Conservation (phyloP, 2,329 filamentous ascomycete genomes). For the Leptographium flavum region DNA sequence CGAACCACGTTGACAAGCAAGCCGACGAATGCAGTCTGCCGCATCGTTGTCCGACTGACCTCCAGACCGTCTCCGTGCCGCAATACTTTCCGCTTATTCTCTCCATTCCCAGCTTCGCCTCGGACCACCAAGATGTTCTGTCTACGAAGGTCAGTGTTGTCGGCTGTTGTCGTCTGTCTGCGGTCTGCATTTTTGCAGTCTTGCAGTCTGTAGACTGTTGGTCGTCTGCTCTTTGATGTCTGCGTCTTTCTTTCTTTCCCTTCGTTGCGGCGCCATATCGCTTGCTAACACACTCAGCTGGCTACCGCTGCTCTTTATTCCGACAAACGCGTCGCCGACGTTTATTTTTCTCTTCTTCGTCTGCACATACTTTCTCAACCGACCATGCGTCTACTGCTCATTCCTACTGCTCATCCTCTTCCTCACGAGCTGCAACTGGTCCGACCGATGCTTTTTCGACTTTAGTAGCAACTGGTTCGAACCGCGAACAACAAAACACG, state of each 20-base stretch:
- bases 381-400: slow-evolving; percentile 95
- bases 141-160: slow-evolving; percentile 43
- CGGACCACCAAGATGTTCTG: slow-evolving; percentile 41
- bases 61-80: neutral
- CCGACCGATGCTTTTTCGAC: slow-evolving; percentile 84
- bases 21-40: too few relatives aligned
- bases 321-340: slow-evolving; percentile 69
- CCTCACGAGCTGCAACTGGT: slow-evolving; percentile 55
- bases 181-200: too few relatives aligned
- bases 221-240: too few relatives aligned
- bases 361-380: slow-evolving; percentile 90
- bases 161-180: too few relatives aligned
- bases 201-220: too few relatives aligned
- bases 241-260: neutral
- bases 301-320: slow-evolving; percentile 79
- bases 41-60: neutral
- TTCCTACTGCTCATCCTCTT: slow-evolving; percentile 85
- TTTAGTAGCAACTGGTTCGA: slow-evolving; percentile 88
- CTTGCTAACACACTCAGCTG: too few relatives aligned
- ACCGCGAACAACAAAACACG: slow-evolving; percentile 38
- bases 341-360: slow-evolving; percentile 83
- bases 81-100: too few relatives aligned
- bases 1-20: too few relatives aligned
- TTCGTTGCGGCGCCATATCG: too few relatives aligned
- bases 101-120: neutral